phyloP scores from a whole-genome alignment of 2,329 filamentous ascomycete species.

The Pyrenophora teres region DNA sequence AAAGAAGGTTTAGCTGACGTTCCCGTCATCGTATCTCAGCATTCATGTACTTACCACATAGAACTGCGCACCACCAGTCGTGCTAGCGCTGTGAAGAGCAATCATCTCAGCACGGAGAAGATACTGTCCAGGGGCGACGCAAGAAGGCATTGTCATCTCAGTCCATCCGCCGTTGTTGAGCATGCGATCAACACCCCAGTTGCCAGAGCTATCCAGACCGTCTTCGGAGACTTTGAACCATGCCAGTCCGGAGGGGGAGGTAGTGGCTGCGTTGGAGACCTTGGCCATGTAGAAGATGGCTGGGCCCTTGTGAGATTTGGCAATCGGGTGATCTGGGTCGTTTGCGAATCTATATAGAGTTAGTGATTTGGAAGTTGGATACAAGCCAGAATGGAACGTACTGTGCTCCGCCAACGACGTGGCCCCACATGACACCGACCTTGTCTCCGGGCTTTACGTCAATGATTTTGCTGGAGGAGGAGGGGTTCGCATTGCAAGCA shows the following conservation, averaged over 20 bases:
- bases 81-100: slow-evolving; percentile 48
- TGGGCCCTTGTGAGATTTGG: slow-evolving; percentile 54
- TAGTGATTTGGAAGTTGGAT: not conserved
- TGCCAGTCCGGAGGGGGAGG: slow-evolving; percentile 46
- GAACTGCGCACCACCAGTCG: slow-evolving; percentile 48
- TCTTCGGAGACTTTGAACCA: slow-evolving; percentile 53
- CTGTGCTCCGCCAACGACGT: slow-evolving; percentile 60
- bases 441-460: slow-evolving; percentile 57
- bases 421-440: slow-evolving; percentile 59
- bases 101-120: slow-evolving; percentile 53
- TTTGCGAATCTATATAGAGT: slow-evolving; percentile 39
- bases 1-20: not conserved
- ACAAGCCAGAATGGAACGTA: not conserved
- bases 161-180: slow-evolving; percentile 55
- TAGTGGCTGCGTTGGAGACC: slow-evolving; percentile 48
- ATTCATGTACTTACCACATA: slow-evolving; percentile 34
- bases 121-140: slow-evolving; percentile 48
- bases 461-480: slow-evolving; percentile 49
- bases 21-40: not conserved
- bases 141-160: slow-evolving; percentile 46
- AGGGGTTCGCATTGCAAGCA: slow-evolving; percentile 54
- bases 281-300: slow-evolving; percentile 49
- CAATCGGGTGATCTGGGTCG: slow-evolving; percentile 55
- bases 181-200: slow-evolving; percentile 58
- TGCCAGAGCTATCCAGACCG: slow-evolving; percentile 45